These are phyloP conservation scores for Phytopythium ostracodes DNA, from an alignment of 352 stramenopile genomes.

Conservation along the genomic window DNA sequence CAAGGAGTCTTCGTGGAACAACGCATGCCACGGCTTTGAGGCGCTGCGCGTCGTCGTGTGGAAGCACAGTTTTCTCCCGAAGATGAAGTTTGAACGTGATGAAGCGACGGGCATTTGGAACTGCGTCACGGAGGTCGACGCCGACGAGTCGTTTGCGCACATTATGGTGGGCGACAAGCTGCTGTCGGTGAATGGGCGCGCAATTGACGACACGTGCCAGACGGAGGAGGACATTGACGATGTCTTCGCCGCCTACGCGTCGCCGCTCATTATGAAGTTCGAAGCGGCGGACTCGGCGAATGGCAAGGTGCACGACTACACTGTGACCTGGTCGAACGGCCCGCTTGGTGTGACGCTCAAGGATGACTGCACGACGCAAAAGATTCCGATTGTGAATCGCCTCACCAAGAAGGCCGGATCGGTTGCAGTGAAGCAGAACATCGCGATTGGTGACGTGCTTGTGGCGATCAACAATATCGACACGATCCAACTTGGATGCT, in stretches of 20 bases:
- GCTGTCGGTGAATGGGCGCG: conserved; percentile 72
- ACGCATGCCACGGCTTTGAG: conserved; percentile 66
- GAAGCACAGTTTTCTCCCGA: conserved; percentile 85
- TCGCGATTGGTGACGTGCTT: conserved; percentile 80
- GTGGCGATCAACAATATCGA: conserved; percentile 90
- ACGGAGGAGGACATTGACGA: conserved; percentile 71
- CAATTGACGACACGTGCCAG: conserved; percentile 52
- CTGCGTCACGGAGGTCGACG: conserved; percentile 58
- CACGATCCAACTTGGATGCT: conserved; percentile 84
- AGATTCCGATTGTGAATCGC: conserved; percentile 85
- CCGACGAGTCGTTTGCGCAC: conserved; percentile 78
- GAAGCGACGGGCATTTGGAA: conserved; percentile 54
- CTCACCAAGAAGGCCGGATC: conserved; percentile 84
- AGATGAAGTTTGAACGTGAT: conserved; percentile 53
- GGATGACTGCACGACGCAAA: conserved; percentile 79
- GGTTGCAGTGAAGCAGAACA: conserved; percentile 87
- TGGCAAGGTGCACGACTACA: conserved; percentile 78
- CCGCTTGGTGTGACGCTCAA: conserved; percentile 83
- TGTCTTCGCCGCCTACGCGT: conserved; percentile 65
- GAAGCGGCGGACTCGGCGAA: conserved; percentile 43
- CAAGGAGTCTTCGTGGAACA: conserved; percentile 86
- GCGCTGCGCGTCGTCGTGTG: conserved; percentile 79
- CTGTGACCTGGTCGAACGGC: conserved; percentile 84
- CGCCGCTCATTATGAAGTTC: conserved; percentile 85
- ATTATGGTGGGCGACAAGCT: conserved; percentile 65